A percentile compares a stretch with the other conserved stretches of the same genome.
These are phyloP conservation scores for Monosporascus ibericus DNA, from an alignment of 2,329 filamentous ascomycete species.

Conservation along the genomic window DNA sequence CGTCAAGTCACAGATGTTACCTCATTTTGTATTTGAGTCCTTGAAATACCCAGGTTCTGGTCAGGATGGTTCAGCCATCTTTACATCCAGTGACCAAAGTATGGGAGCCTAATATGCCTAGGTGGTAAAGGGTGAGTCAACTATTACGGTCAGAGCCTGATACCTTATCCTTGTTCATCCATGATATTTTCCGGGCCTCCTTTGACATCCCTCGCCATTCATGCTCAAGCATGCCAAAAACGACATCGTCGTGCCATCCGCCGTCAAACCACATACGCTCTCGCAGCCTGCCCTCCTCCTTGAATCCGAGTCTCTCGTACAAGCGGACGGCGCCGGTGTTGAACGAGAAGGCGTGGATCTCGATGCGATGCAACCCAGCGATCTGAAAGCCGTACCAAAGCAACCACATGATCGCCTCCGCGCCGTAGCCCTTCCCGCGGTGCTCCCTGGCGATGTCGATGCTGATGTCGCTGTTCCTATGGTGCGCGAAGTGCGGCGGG, in stretches of 20 bases:
- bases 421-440: constrained; percentile 29
- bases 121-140: too few species aligned
- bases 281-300: constrained; percentile 25
- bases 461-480: constrained; percentile 33
- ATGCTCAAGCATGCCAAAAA: constrained; percentile 27
- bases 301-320: constrained; percentile 30
- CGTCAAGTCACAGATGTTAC: too few species aligned
- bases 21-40: too few species aligned
- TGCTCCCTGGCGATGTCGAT: constrained; percentile 23
- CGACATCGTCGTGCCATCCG: constrained; percentile 27
- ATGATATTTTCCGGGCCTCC: constrained; percentile 4
- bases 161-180: too few species aligned
- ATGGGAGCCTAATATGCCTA: too few species aligned
- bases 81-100: too few species aligned
- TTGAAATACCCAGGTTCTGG: too few species aligned
- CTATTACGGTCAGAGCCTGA: too few species aligned
- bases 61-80: too few species aligned
- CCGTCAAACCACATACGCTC: constrained; percentile 29
- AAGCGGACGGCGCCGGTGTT: constrained; percentile 26
- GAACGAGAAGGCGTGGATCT: constrained; percentile 25
- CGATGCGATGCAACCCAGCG: constrained; percentile 29
- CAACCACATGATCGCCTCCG: constrained; percentile 32
- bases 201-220: constrained; percentile 23
- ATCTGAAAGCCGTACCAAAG: constrained; percentile 28
- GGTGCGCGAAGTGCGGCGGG: constrained; percentile 26